Evolutionary conservation across 1,284 basidiomycete genomes (phyloP).

Genomic region (Ceratobasidium sp.): DNA sequence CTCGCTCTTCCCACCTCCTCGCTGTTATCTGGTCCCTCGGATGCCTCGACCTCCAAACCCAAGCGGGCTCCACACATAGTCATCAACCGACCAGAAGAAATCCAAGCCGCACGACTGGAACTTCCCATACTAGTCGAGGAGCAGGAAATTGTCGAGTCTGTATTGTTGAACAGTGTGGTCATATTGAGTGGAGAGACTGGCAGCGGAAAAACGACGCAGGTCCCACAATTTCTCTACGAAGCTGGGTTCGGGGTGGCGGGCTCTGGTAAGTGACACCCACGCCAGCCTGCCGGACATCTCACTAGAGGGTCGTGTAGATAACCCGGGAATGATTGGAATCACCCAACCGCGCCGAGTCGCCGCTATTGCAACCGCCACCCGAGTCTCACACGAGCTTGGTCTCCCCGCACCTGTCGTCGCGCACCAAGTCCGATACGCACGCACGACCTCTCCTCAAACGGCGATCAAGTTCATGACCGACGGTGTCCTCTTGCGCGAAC

Average conservation of each 20-base stretch:
- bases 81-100: constrained; percentile 72
- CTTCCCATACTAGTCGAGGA: constrained; percentile 94
- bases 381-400: constrained; percentile 88
- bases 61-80: constrained; percentile 52
- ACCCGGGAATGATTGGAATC: constrained; percentile 97
- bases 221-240: constrained; percentile 93
- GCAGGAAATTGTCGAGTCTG: constrained; percentile 91
- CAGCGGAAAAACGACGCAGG: constrained; percentile 97
- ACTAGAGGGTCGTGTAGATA: constrained; percentile 60
- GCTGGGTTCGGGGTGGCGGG: constrained; percentile 89
- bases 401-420: constrained; percentile 83
- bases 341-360: constrained; percentile 98
- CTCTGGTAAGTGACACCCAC: constrained; percentile 62
- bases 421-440: constrained; percentile 97
- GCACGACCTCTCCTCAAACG: constrained; percentile 86
- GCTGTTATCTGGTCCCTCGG: constrained; percentile 43
- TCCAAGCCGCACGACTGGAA: constrained; percentile 78
- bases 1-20: constrained; percentile 48
- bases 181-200: constrained; percentile 88
- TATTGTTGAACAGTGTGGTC: constrained; percentile 81
- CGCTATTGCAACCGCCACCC: constrained; percentile 92
- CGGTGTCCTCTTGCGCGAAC: constrained; percentile 92
- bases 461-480: constrained; percentile 99
- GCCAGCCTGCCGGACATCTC: neutral
- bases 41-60: constrained; percentile 41